A percentile compares a stretch with the other conserved stretches of the same genome.
phyloP scores from a whole-genome alignment of 495 filamentous ascomycete species.

The Aspergillus mulundensis region DNA sequence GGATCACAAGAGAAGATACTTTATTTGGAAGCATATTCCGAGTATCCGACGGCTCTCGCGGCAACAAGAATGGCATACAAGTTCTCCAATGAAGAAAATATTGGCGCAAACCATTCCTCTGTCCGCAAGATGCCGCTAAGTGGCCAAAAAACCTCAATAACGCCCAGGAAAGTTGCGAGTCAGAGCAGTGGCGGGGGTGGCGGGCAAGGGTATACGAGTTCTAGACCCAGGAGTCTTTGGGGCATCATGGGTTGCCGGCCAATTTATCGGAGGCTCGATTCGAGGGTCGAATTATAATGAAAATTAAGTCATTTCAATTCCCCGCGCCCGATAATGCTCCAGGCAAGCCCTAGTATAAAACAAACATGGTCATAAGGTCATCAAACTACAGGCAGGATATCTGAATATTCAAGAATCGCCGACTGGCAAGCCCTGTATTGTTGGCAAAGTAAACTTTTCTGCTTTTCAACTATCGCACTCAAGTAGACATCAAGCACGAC shows the following conservation, averaged over 20 bases:
- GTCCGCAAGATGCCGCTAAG: not conserved
- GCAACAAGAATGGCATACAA: not conserved
- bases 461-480: slow-evolving; percentile 26
- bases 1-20: slow-evolving; percentile 9
- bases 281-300: not conserved
- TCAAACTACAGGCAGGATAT: slow-evolving; percentile 22
- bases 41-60: not conserved
- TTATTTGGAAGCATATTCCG: slow-evolving; percentile 7
- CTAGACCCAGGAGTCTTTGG: not conserved
- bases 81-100: not conserved
- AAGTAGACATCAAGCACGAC: slow-evolving; percentile 23
- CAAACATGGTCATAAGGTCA: slow-evolving; percentile 19
- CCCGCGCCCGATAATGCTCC: slow-evolving; percentile 16
- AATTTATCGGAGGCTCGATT: slow-evolving; percentile 8
- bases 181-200: not conserved
- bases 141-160: not conserved
- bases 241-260: not conserved
- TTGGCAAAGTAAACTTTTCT: slow-evolving; percentile 20
- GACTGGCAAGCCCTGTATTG: slow-evolving; percentile 14
- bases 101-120: too few species aligned
- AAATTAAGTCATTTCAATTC: slow-evolving; percentile 12
- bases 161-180: not conserved
- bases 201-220: not conserved
- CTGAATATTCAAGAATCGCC: slow-evolving; percentile 13
- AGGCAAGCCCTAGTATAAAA: slow-evolving; percentile 12